phyloP scores from a whole-genome alignment of 2,329 filamentous ascomycete genomes.

The Dactylonectria estremocensis region DNA sequence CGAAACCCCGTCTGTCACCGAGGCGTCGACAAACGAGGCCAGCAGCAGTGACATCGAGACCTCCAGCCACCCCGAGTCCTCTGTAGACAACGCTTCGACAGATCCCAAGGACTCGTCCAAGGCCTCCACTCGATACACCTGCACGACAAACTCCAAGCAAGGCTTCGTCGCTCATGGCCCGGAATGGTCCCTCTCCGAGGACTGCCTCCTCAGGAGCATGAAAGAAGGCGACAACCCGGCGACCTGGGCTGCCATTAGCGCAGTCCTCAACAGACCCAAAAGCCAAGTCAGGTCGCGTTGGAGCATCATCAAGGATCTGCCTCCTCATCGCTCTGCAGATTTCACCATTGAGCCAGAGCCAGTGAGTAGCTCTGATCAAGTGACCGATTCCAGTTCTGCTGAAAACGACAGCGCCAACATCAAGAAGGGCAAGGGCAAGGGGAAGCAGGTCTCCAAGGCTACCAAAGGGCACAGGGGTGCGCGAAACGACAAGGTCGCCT shows the following conservation, averaged over 20 bases:
- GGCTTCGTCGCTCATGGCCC: slow-evolving; percentile 13
- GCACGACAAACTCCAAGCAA: slow-evolving; percentile 7
- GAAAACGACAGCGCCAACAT: background rate
- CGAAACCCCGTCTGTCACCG: background rate
- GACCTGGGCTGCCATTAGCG: slow-evolving; percentile 52
- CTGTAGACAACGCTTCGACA: slow-evolving; percentile 20
- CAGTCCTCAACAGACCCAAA: slow-evolving; percentile 47
- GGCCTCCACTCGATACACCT: slow-evolving; percentile 4
- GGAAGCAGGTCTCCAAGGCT: slow-evolving; percentile 3
- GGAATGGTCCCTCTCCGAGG: slow-evolving; percentile 56
- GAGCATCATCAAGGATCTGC: slow-evolving; percentile 50
- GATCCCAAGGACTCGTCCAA: slow-evolving; percentile 19
- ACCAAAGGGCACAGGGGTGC: slow-evolving; percentile 40
- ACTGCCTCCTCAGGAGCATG: slow-evolving; percentile 53
- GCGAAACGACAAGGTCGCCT: slow-evolving; percentile 39
- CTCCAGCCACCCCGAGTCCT: background rate
- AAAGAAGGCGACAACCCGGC: slow-evolving; percentile 45
- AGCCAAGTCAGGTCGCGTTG: slow-evolving; percentile 52
- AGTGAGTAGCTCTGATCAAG: slow-evolving; percentile 5
- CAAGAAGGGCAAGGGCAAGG: slow-evolving; percentile 17
- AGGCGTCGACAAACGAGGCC: slow-evolving; percentile 7
- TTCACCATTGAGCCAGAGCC: slow-evolving; percentile 18
- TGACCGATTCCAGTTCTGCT: background rate
- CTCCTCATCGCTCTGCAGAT: background rate
- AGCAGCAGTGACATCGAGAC: slow-evolving; percentile 26